phyloP scores from a whole-genome alignment of 1,284 basidiomycete genomes.

The Takashimella tepidaria region DNA sequence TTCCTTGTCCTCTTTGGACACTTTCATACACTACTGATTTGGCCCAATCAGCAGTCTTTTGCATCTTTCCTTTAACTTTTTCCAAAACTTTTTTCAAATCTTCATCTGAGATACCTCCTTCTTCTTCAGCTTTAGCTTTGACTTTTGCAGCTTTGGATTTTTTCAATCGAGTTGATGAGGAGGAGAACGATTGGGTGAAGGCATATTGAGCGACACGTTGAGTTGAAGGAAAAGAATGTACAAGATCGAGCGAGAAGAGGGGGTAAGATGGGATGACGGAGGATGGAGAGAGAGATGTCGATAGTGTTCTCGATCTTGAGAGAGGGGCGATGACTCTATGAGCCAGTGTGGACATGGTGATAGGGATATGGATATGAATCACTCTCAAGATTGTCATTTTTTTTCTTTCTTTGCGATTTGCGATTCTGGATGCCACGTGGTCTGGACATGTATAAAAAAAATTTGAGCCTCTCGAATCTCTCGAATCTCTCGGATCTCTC shows the following conservation, averaged over 20 bases:
- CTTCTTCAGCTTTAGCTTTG: slow-evolving; percentile 5
- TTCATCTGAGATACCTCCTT: slow-evolving; percentile 4
- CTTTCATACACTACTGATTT: slow-evolving; percentile 39
- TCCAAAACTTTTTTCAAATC: slow-evolving; percentile 24
- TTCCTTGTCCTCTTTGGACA: slow-evolving; percentile 42
- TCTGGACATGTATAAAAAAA: too few species aligned
- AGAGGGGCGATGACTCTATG: too few species aligned
- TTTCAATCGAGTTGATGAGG: slow-evolving; percentile 5
- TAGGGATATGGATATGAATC: background rate
- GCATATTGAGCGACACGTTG: background rate
- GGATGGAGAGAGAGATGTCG: background rate
- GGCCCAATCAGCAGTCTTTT: slow-evolving; percentile 43
- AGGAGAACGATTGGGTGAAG: slow-evolving; percentile 4
- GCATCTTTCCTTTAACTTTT: slow-evolving; percentile 36
- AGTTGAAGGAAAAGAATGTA: background rate
- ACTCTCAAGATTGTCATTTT: background rate
- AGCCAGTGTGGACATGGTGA: too few species aligned
- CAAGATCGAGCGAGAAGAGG: background rate
- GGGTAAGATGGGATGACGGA: background rate
- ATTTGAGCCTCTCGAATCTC: too few species aligned
- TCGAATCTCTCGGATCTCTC: too few species aligned
- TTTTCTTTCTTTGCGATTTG: too few species aligned
- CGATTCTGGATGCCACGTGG: too few species aligned
- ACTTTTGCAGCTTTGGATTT: slow-evolving; percentile 14
- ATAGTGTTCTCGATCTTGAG: too few species aligned